Percentiles rank a stretch among this genome's conserved stretches.
These are phyloP conservation scores for Solanum rostratum DNA, from an alignment of 257 asterid genomes.

Conservation along the genomic window DNA sequence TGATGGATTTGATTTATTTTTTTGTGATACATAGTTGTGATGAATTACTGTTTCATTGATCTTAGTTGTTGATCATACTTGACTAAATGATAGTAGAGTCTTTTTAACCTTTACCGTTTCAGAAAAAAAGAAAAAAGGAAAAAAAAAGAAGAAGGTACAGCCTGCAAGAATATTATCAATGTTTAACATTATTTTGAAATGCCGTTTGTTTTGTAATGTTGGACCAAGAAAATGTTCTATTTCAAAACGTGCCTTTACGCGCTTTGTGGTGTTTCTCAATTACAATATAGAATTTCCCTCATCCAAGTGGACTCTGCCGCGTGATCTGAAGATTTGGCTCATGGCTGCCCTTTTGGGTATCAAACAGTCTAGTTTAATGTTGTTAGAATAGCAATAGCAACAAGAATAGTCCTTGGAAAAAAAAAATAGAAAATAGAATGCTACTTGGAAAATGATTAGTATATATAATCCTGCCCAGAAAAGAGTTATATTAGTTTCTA, in stretches of 20 bases:
- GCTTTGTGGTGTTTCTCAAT: background rate
- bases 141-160: background rate
- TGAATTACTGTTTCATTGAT: background rate
- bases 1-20: background rate
- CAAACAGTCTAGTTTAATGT: background rate
- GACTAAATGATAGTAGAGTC: background rate
- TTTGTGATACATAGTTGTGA: background rate
- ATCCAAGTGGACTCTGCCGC: background rate
- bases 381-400: no score
- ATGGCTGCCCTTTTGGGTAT: background rate
- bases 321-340: background rate
- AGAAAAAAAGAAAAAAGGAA: fast-evolving
- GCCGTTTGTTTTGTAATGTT: background rate
- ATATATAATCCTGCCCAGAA: no score
- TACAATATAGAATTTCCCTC: background rate
- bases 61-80: background rate
- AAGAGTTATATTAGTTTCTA: no score
- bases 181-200: background rate
- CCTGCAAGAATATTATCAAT: background rate
- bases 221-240: background rate
- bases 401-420: no score
- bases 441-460: no score
- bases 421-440: no score
- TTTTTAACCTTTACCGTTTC: background rate
- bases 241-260: background rate